A percentile compares a stretch with the other conserved stretches of the same genome.
These are phyloP conservation scores for Eucalyptus lansdowneana DNA, from an alignment of 345 rosid genomes.

Conservation along the genomic window DNA sequence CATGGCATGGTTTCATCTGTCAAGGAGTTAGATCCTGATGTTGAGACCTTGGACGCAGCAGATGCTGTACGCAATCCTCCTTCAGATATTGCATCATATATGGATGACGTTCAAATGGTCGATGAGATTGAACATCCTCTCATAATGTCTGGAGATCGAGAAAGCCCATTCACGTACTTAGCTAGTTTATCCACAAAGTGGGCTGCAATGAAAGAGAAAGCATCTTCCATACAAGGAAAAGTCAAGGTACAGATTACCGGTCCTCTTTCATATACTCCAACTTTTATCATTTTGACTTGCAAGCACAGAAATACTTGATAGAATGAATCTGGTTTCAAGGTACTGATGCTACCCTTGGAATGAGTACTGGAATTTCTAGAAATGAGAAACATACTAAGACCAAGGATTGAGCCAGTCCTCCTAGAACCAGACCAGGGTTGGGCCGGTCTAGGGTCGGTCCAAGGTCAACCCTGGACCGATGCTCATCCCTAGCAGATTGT, in stretches of 20 bases:
- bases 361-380: neutral
- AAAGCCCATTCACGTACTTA: conserved; percentile 80
- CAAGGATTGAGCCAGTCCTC: too few relatives aligned
- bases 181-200: conserved; percentile 74
- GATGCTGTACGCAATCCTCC: conserved; percentile 18
- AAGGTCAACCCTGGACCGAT: too few relatives aligned
- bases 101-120: conserved; percentile 22
- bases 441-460: too few relatives aligned
- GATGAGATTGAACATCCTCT: conserved; percentile 43
- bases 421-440: too few relatives aligned
- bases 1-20: neutral
- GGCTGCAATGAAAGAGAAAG: conserved; percentile 48
- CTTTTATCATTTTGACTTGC: neutral
- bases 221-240: conserved; percentile 44
- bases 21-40: neutral
- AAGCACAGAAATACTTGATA: neutral
- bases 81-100: conserved; percentile 17
- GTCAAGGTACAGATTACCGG: conserved; percentile 41
- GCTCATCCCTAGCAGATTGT: neutral
- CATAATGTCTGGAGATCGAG: conserved; percentile 29
- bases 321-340: neutral
- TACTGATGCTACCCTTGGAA: neutral
- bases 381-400: too few relatives aligned
- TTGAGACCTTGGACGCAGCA: neutral
- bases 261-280: neutral